Percentiles rank a stretch among this genome's conserved stretches.
Evolutionary conservation across 1,284 basidiomycete species (phyloP).

Genomic region (Pseudozyma tsukubaensis): DNA sequence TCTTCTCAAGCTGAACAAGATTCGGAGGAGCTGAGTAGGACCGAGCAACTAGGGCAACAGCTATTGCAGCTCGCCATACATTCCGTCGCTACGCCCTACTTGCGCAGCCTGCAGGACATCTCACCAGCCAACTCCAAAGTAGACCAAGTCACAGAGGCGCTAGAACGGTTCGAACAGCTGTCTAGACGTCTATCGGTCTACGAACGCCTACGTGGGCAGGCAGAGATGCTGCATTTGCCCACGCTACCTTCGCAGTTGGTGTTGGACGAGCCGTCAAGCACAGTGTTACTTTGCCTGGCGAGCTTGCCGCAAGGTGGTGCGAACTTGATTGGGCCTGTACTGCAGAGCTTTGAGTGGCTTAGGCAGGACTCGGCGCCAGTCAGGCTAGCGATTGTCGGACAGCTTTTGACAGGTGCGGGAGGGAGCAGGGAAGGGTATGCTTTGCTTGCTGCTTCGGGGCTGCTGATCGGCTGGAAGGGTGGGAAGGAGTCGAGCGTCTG

Average conservation of each 20-base stretch:
- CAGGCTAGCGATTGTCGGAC: slow-evolving; percentile 9
- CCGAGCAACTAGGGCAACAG: slow-evolving; percentile 34
- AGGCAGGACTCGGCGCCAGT: slow-evolving; percentile 12
- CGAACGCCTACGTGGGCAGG: slow-evolving; percentile 3
- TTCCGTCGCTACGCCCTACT: slow-evolving; percentile 16
- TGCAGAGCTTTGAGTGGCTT: slow-evolving; percentile 13
- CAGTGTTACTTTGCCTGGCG: slow-evolving; percentile 28
- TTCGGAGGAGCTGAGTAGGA: not conserved
- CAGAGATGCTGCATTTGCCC: slow-evolving; percentile 14
- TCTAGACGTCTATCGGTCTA: slow-evolving; percentile 11
- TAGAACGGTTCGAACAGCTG: slow-evolving; percentile 11
- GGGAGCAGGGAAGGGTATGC: not conserved
- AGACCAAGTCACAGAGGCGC: not conserved
- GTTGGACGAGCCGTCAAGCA: slow-evolving; percentile 7
- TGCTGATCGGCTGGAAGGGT: slow-evolving; percentile 30
- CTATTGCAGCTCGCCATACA: slow-evolving; percentile 34
- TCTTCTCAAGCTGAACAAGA: not conserved
- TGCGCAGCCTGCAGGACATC: slow-evolving; percentile 6
- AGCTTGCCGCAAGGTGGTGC: slow-evolving; percentile 14
- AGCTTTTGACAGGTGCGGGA: slow-evolving; percentile 10
- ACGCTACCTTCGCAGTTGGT: slow-evolving; percentile 20
- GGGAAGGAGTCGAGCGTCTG: slow-evolving; percentile 22
- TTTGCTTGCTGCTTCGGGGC: slow-evolving; percentile 10
- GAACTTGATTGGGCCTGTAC: slow-evolving; percentile 12
- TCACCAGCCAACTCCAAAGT: not conserved